Conservation (phyloP, 23 red algal species). For the Gracilaria gracilis region DNA sequence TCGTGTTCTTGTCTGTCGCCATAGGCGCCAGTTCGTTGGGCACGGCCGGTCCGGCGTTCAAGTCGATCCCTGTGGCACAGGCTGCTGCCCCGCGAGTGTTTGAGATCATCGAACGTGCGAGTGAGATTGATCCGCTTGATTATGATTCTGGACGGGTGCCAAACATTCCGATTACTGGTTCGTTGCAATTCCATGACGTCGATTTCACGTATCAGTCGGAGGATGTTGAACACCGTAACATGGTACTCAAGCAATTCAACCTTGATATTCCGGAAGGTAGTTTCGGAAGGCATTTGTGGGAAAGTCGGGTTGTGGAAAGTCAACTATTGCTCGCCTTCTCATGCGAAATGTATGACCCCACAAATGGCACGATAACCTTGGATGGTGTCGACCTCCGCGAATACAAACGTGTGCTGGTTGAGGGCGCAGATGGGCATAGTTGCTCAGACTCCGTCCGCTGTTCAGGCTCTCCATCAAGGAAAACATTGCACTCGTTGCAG, state of each 20-base stretch:
- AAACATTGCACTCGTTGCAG: slow-evolving; percentile 80
- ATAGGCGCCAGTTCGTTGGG: slow-evolving; percentile 87
- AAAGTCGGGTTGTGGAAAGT: slow-evolving; percentile 81
- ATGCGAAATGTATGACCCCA: slow-evolving; percentile 81
- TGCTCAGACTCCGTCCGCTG: slow-evolving; percentile 78
- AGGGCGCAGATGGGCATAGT: slow-evolving; percentile 86
- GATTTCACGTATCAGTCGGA: slow-evolving; percentile 79
- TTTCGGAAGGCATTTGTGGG: slow-evolving; percentile 80
- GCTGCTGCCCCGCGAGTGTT: slow-evolving; percentile 80
- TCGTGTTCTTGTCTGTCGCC: slow-evolving; percentile 73
- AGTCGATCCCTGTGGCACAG: slow-evolving; percentile 60
- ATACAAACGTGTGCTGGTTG: slow-evolving; percentile 70
- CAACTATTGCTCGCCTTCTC: slow-evolving; percentile 78
- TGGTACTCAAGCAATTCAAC: slow-evolving; percentile 69
- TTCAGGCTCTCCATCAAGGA: slow-evolving; percentile 79
- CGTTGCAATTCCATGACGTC: slow-evolving; percentile 68
- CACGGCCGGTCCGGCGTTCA: slow-evolving; percentile 71
- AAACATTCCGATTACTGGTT: slow-evolving; percentile 15
- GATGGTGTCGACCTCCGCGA: slow-evolving; percentile 70
- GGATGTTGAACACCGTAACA: neutral
- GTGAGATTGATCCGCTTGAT: slow-evolving; percentile 64
- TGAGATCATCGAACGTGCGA: slow-evolving; percentile 75
- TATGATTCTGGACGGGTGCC: slow-evolving; percentile 42
- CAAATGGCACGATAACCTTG: slow-evolving; percentile 54
- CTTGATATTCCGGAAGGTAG: slow-evolving; percentile 72